Base-by-base conservation (phyloP, 1,139 yeast genomes). In the Arxiozyma slooffiae region DNA sequence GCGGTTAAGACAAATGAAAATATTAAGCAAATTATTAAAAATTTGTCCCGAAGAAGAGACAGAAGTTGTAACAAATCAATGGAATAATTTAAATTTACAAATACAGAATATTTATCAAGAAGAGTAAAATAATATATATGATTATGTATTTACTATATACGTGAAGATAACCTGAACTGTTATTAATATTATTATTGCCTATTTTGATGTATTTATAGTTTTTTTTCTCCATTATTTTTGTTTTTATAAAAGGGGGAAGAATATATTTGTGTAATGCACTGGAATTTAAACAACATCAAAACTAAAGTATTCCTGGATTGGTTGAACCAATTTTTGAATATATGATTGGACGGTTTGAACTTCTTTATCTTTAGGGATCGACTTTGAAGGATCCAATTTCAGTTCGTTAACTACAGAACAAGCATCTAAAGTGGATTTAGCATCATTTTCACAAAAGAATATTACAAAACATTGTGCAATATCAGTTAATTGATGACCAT, bases 381-480 rank as follows among this genome's bases (percentile, higher is more conserved):
- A 49, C 44, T 57, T 60, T 17, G 62, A 65, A 20, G 55, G 57
- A 20, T 55, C 58, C 6, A 26, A 41, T 58, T 71, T 65, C 44
- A 68, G 69, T 48, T 72, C 73, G 49, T 62, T 54, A 22, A 84
- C 78, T 47, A 80, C 77, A 17, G 67, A 67, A 37, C 79, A 68
- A n/a, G 87, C 85, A 48, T 75, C 80, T 21, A 68, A 62, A 18
- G 75, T 59, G 36, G 74, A 79, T 22, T 73, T 71, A 39, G 73
- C 74, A 7, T 67, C 66, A 50, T 75, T 70, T 54, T 73, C 78
- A 21, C 78, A 71, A 16, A 73, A 69, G 62, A 76, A 78, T 44
- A 77, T 50, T 26, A 76, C 66, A 56, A 74, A 76, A 5, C 80
- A 77, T 58, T 78, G 81, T 51, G 77, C 77, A 17, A 74, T 73